Evolutionary conservation across 257 asterid species (phyloP).

Genomic region (Hygrophila difformis): DNA sequence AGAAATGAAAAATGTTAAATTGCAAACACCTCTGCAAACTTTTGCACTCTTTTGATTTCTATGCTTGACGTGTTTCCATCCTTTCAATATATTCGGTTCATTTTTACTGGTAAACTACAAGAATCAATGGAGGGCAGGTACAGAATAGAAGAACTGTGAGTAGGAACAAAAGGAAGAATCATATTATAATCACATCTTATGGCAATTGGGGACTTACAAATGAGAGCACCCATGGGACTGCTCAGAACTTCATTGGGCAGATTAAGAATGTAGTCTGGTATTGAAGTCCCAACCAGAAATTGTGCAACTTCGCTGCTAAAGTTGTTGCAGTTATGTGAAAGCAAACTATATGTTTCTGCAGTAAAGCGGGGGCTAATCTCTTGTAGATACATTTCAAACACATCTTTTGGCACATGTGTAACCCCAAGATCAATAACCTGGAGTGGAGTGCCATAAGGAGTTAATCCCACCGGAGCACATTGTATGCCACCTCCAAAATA

Average conservation of each 20-base stretch:
- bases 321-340: slow-evolving; percentile 87
- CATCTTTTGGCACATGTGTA: slow-evolving; percentile 84
- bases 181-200: neutral
- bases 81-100: too few species aligned
- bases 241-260: slow-evolving; percentile 79
- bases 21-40: neutral
- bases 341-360: slow-evolving; percentile 73
- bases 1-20: neutral
- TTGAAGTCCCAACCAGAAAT: slow-evolving; percentile 63
- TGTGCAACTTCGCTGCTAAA: slow-evolving; percentile 90
- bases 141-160: too few species aligned
- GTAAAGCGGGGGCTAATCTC: slow-evolving; percentile 84
- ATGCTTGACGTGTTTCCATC: neutral
- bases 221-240: slow-evolving; percentile 92
- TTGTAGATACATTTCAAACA: slow-evolving; percentile 69
- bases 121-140: too few species aligned
- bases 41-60: neutral
- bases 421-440: slow-evolving; percentile 74
- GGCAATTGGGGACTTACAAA: slow-evolving; percentile 40
- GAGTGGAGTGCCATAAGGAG: slow-evolving; percentile 83
- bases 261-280: slow-evolving; percentile 75
- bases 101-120: neutral
- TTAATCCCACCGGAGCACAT: slow-evolving; percentile 54
- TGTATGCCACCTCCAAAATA: slow-evolving; percentile 91
- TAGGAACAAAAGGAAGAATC: neutral